phyloP scores from a whole-genome alignment of 2,329 filamentous ascomycete genomes.

The Cercospora sp. region DNA sequence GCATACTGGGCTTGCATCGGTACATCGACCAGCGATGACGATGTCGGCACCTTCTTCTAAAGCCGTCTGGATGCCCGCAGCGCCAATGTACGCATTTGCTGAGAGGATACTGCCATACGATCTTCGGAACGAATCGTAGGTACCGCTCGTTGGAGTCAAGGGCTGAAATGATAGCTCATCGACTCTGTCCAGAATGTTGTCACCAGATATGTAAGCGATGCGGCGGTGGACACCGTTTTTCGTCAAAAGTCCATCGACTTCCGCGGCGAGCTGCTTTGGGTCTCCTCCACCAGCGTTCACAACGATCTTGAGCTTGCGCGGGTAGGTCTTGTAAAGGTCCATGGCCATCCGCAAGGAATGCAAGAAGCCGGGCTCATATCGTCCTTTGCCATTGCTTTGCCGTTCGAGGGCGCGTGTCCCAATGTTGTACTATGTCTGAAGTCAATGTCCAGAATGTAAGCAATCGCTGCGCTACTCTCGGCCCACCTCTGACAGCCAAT shows the following conservation, averaged over 20 bases:
- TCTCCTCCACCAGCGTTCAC: not conserved
- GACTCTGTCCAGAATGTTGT: not conserved
- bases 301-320: not conserved
- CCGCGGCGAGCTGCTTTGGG: not conserved
- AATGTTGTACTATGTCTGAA: not conserved
- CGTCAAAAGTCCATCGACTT: not conserved
- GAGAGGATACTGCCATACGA: not conserved
- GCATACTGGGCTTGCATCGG: not conserved
- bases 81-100: not conserved
- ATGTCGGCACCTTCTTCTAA: not conserved
- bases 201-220: not conserved
- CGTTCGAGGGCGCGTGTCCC: not conserved
- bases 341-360: not conserved
- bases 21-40: not conserved
- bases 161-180: not conserved
- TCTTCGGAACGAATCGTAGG: not conserved
- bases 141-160: not conserved
- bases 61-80: not conserved
- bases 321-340: not conserved
- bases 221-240: not conserved
- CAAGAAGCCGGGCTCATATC: not conserved
- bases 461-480: not conserved
- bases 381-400: not conserved
- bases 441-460: not conserved
- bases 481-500: not conserved